Conservation (phyloP, 768 basidiomycete species). For the Mycena rebaudengoi region DNA sequence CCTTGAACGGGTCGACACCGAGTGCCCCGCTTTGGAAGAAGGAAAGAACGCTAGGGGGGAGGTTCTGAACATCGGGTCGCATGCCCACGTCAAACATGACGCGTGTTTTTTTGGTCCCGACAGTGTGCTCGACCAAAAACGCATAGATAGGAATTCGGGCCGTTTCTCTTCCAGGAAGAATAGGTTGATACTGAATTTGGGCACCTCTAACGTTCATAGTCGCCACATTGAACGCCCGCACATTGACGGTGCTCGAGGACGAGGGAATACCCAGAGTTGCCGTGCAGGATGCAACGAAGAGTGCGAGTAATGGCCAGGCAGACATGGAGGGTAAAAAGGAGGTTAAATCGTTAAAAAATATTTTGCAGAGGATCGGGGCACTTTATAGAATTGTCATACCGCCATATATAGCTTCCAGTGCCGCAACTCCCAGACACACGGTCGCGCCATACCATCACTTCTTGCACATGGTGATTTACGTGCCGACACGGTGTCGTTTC, state of each 20-base stretch:
- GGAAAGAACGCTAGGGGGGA: constrained; percentile 13
- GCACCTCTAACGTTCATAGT: constrained; percentile 9
- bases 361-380: too few species aligned
- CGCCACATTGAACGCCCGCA: constrained; percentile 23
- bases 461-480: too few species aligned
- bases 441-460: too few species aligned
- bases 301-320: background rate
- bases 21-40: constrained; percentile 4
- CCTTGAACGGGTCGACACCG: constrained; percentile 13
- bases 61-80: constrained; percentile 6
- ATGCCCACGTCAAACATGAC: constrained; percentile 26
- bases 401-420: too few species aligned
- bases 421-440: too few species aligned
- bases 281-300: background rate
- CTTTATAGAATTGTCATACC: too few species aligned
- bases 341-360: too few species aligned
- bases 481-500: too few species aligned
- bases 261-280: constrained; percentile 3
- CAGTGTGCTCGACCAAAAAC: constrained; percentile 19
- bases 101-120: constrained; percentile 5
- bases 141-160: constrained; percentile 5
- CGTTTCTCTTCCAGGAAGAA: constrained; percentile 14
- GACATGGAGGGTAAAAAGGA: too few species aligned
- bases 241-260: constrained; percentile 8
- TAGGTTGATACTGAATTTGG: background rate